phyloP scores from a whole-genome alignment of 2,329 filamentous ascomycete genomes.

The Fusarium chuoi region DNA sequence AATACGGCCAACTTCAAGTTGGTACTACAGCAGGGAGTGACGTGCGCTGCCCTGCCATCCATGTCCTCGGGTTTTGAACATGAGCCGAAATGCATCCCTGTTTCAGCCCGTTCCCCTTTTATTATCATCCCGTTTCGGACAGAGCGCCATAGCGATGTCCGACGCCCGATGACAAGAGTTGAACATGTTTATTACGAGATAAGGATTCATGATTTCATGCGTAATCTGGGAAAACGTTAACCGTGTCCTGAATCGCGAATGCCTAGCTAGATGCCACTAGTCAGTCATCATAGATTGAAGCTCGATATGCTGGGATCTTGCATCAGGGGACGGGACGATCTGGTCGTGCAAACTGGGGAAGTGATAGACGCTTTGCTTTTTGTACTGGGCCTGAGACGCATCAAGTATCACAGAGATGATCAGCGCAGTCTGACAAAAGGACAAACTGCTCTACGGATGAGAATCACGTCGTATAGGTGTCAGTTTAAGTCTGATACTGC shows the following conservation, averaged over 20 bases:
- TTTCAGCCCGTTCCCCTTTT: constrained; percentile 35
- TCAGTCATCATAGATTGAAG: constrained; percentile 18
- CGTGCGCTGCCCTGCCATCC: constrained; percentile 12
- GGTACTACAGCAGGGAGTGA: background rate
- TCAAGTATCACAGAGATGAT: constrained; percentile 21
- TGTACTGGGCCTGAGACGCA: constrained; percentile 10
- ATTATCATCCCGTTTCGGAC: constrained; percentile 25
- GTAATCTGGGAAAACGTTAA: constrained; percentile 28
- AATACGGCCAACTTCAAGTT: background rate
- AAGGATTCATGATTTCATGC: constrained; percentile 14
- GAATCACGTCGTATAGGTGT: background rate
- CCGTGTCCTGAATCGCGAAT: constrained; percentile 19
- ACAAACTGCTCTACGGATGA: background rate
- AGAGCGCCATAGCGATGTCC: background rate
- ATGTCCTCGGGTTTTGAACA: constrained; percentile 11
- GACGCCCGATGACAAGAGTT: background rate
- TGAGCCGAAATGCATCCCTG: constrained; percentile 27
- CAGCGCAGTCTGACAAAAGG: background rate
- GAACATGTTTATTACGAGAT: constrained; percentile 4
- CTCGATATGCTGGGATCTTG: constrained; percentile 34
- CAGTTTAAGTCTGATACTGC: background rate
- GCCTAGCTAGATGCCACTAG: constrained; percentile 2
- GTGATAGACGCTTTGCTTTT: constrained; percentile 16
- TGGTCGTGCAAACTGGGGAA: constrained; percentile 29
- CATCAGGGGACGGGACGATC: constrained; percentile 40